Evolutionary conservation across 2,329 filamentous ascomycete species (phyloP), one percentile per base, ranked within the genome.

Genomic region (Coniella vitis): DNA sequence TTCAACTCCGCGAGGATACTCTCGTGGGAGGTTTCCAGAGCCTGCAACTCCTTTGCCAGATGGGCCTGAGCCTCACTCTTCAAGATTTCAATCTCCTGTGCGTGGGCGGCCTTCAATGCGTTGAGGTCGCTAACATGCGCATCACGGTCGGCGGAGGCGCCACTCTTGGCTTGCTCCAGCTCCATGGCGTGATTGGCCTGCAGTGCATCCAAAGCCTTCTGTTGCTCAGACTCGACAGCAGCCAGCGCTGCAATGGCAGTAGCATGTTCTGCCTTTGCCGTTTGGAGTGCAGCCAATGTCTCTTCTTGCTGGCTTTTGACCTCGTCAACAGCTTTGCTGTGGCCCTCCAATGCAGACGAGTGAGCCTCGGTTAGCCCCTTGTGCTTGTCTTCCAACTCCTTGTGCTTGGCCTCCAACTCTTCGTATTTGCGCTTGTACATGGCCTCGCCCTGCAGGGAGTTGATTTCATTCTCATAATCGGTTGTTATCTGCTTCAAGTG

Each of bases 401-500:
- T 69, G 61, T 83, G 75, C 61, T 81, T 73, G 4, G 62, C 63
- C 59, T 83, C 78, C 5, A 84, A 70, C 34, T 79, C 76, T 51
- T 81, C 73, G 53, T 78, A 83, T 63, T 82, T 79, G 55, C 76
- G 75, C 66, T 81, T 82, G 65, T 81, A 81, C 60, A 77, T 77
- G 13, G 80, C 79, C 54, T 84, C 79, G 19, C 78, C 79, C 49
- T 75, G 74, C 14, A 83, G 72, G 49, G 75, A 75, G 58, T 83
- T 79, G 47, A 84, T 83, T 61, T 84, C 79, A n/a, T 74, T 71
- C 60, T 83, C 76, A 55, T 81, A 82, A 55, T 83, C 79, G 54
- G 76, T 69, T 1, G 78, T 79, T 47, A 84, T 63, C 52, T 72
- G 73, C 61, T 76, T 70, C 55, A 84, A 69, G 59, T 79, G 76